Conservation (phyloP, 2,329 filamentous ascomycete genomes). For the Teratosphaeria viscida region DNA sequence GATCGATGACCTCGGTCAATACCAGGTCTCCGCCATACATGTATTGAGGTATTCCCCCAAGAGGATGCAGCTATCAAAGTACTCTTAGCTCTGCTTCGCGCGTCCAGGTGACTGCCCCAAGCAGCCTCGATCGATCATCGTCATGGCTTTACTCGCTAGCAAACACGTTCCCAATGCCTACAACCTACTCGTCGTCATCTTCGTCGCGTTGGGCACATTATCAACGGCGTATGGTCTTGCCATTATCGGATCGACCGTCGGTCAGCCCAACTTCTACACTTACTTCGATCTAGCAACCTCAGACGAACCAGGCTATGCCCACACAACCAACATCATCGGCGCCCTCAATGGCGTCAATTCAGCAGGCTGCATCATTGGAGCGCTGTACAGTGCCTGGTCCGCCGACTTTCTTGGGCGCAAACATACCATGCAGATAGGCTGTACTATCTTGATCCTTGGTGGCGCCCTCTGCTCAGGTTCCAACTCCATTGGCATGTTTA, state of each 20-base stretch:
- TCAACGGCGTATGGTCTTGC: slow-evolving; percentile 24
- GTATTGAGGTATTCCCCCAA: not conserved
- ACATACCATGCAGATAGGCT: slow-evolving; percentile 28
- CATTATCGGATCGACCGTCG: slow-evolving; percentile 35
- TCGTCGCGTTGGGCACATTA: slow-evolving; percentile 25
- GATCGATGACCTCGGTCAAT: not conserved
- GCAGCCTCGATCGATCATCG: no score
- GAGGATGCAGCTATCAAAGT: not conserved
- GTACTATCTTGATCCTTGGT: slow-evolving; percentile 29
- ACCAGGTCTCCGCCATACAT: not conserved
- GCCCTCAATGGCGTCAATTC: slow-evolving; percentile 38
- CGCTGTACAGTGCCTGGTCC: slow-evolving; percentile 29
- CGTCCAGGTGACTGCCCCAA: not conserved
- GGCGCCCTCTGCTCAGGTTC: slow-evolving; percentile 30
- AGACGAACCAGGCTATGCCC: slow-evolving; percentile 31
- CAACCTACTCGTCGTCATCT: slow-evolving; percentile 26
- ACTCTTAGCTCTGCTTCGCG: not conserved
- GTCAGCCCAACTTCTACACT: slow-evolving; percentile 36
- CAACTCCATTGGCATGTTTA: slow-evolving; percentile 31
- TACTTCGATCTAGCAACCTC: slow-evolving; percentile 31
- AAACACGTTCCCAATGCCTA: slow-evolving; percentile 21
- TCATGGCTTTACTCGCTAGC: not conserved
- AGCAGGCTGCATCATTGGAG: slow-evolving; percentile 32
- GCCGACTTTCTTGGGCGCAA: slow-evolving; percentile 30
- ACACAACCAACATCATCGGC: slow-evolving; percentile 34